Evolutionary conservation across 2,329 filamentous ascomycete genomes (phyloP).

Genomic region (Talaromyces funiculosus): DNA sequence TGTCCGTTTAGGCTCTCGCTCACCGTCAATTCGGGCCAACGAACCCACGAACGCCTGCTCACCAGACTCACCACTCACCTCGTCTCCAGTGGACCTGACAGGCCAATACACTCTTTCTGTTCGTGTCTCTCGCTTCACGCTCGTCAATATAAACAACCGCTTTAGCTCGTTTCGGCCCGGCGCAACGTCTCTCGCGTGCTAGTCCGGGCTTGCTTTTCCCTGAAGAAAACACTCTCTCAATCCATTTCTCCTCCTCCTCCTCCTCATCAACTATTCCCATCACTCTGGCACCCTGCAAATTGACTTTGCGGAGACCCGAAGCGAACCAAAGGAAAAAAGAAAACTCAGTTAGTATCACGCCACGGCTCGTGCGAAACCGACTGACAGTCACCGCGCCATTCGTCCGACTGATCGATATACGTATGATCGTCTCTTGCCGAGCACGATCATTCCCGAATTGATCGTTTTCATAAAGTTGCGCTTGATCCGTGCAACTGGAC

Average conservation of each 20-base stretch:
- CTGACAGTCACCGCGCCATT: background rate
- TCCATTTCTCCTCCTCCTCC: background rate
- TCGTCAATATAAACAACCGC: background rate
- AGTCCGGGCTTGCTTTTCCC: background rate
- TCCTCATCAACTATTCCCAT: background rate
- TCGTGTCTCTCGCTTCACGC: constrained; percentile 6
- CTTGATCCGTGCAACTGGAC: constrained; percentile 14
- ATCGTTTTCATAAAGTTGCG: constrained; percentile 6
- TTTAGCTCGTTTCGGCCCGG: background rate
- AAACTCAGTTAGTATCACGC: background rate
- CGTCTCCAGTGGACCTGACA: constrained; percentile 7
- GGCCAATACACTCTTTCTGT: constrained; percentile 11
- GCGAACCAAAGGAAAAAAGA: background rate
- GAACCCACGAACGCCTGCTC: constrained; percentile 6
- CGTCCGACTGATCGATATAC: constrained; percentile 1
- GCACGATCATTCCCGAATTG: constrained; percentile 9
- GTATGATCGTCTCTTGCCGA: constrained; percentile 7
- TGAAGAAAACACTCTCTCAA: background rate
- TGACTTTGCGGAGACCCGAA: constrained; percentile 2
- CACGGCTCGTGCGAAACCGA: constrained; percentile 1
- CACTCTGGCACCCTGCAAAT: background rate
- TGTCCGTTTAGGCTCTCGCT: constrained; percentile 6
- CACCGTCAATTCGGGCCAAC: constrained; percentile 9
- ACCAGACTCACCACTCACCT: constrained; percentile 1
- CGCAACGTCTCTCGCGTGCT: background rate